Percentiles rank a stretch among this genome's conserved stretches.
Conservation (phyloP, 2,329 filamentous ascomycete genomes). For the Microdochium bolleyi region DNA sequence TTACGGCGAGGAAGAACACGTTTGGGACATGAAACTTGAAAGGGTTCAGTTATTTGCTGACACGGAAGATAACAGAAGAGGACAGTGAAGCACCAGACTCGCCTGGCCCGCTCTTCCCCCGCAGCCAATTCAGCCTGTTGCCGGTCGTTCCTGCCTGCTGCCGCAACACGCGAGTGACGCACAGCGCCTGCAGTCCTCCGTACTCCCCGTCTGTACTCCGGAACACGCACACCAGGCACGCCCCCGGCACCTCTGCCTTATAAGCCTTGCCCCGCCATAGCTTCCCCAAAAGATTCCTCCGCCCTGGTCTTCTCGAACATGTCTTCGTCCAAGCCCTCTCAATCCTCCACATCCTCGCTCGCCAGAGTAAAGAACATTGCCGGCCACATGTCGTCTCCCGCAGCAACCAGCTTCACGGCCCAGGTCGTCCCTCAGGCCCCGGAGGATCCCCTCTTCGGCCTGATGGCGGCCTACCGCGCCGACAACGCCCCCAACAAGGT, state of each 20-base stretch:
- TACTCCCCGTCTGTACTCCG: too few relatives aligned
- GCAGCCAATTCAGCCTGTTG: not conserved
- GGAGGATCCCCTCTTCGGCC: constrained; percentile 88
- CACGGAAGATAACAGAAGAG: too few relatives aligned
- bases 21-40: too few relatives aligned
- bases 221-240: too few relatives aligned
- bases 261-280: not conserved
- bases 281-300: not conserved
- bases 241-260: not conserved
- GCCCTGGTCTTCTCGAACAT: constrained; percentile 18
- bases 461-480: constrained; percentile 80
- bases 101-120: not conserved
- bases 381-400: constrained; percentile 60
- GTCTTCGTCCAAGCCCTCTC: constrained; percentile 32
- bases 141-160: not conserved
- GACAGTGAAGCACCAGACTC: too few relatives aligned
- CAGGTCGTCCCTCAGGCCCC: constrained; percentile 80
- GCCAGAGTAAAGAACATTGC: constrained; percentile 54
- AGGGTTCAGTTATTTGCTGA: too few relatives aligned
- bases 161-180: not conserved
- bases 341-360: constrained; percentile 30
- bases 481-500: constrained; percentile 77
- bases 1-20: too few relatives aligned
- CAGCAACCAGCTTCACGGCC: constrained; percentile 63
- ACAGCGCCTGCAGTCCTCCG: not conserved